A percentile compares a stretch with the other conserved stretches of the same genome.
Conservation (phyloP, 768 basidiomycete genomes). For the Megacollybia marginata region DNA sequence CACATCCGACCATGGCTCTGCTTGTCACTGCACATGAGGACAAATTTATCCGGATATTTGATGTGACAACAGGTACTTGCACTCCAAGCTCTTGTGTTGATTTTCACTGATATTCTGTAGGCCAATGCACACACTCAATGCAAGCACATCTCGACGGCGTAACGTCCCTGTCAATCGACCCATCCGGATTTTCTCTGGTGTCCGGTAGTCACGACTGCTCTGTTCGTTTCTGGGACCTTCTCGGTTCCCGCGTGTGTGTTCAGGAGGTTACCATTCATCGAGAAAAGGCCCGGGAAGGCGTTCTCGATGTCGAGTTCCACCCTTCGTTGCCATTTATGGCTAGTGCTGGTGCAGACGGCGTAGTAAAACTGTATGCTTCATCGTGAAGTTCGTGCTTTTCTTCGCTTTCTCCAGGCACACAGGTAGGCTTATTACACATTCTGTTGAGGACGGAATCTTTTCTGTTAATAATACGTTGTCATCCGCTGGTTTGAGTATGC, state of each 20-base stretch:
- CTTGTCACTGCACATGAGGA: constrained; percentile 92
- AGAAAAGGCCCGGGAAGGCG: constrained; percentile 85
- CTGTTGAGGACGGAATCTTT: too few relatives aligned
- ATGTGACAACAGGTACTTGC: constrained; percentile 62
- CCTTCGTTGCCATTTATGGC: constrained; percentile 80
- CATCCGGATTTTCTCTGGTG: constrained; percentile 79
- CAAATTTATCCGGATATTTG: constrained; percentile 86
- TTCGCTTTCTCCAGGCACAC: too few relatives aligned
- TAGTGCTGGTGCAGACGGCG: constrained; percentile 93
- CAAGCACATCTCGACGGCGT: constrained; percentile 88
- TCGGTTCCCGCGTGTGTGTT: constrained; percentile 69
- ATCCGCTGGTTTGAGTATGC: too few relatives aligned
- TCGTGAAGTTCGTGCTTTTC: constrained; percentile 36
- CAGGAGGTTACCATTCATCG: constrained; percentile 90
- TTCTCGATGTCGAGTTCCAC: constrained; percentile 82
- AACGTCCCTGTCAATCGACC: constrained; percentile 84
- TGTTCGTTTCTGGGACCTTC: constrained; percentile 89
- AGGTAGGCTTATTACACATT: too few relatives aligned
- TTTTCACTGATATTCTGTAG: constrained; percentile 25
- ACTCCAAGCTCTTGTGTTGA: background rate
- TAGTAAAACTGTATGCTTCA: constrained; percentile 85
- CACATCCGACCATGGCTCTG: constrained; percentile 85
- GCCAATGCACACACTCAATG: constrained; percentile 86
- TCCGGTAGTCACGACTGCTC: constrained; percentile 94
- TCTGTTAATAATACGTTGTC: too few relatives aligned